Conservation (phyloP, 805 yeast species). For the Saccharomycopsis guyanensis region DNA sequence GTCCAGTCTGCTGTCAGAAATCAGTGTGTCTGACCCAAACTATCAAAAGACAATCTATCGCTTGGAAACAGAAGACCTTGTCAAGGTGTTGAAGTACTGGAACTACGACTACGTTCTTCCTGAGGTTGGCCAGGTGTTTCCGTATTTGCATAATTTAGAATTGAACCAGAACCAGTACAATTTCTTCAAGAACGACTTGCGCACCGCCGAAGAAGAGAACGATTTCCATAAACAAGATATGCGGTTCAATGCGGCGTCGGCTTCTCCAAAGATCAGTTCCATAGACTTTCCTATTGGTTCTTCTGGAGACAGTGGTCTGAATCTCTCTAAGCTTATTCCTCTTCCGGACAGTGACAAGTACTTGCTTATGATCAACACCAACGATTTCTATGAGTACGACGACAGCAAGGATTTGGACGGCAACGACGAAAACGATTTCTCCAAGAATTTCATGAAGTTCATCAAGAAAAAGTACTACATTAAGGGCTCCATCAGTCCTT, state of each 20-base stretch:
- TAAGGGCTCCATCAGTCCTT: conserved; percentile 19
- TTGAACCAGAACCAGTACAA: conserved; percentile 16
- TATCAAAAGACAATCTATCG: conserved; percentile 8
- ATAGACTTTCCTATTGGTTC: not conserved
- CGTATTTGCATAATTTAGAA: conserved; percentile 21
- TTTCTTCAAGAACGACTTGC: conserved; percentile 14
- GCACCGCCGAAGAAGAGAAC: not conserved
- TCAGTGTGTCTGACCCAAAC: conserved; percentile 7
- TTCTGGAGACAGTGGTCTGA: not conserved
- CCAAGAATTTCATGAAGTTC: conserved; percentile 5
- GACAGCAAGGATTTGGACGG: conserved; percentile 21
- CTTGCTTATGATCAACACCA: conserved; percentile 19
- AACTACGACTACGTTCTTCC: conserved; percentile 20
- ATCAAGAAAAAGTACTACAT: conserved; percentile 17
- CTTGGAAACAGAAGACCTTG: conserved; percentile 19
- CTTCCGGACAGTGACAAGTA: conserved; percentile 21
- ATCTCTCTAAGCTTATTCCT: conserved; percentile 17
- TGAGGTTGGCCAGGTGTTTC: conserved; percentile 14
- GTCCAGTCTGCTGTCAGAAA: too few relatives aligned
- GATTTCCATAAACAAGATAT: conserved; percentile 13
- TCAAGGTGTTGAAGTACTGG: conserved; percentile 21
- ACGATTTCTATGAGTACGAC: conserved; percentile 18
- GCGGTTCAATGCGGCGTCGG: conserved; percentile 5
- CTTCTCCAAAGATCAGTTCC: too few relatives aligned
- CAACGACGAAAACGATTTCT: conserved; percentile 22